Evolutionary conservation across 495 filamentous ascomycete species (phyloP).

Genomic region (Neurospora sp.): DNA sequence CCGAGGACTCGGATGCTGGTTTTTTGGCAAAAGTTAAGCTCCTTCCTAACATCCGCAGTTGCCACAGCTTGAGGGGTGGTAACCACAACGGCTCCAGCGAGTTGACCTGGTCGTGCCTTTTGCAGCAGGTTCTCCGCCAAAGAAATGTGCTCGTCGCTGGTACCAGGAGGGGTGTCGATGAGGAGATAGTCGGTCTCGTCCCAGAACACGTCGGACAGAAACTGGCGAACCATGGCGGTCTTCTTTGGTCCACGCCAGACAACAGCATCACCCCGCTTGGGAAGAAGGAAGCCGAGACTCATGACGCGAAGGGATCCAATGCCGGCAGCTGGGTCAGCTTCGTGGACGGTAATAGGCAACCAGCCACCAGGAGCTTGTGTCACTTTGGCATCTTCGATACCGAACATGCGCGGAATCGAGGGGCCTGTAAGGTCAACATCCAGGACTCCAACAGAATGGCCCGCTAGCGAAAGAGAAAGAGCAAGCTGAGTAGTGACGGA

Average conservation of each 20-base stretch:
- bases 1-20: conserved; percentile 73
- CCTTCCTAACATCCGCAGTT: conserved; percentile 88
- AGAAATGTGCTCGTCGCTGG: conserved; percentile 94
- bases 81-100: conserved; percentile 79
- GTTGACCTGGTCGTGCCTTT: conserved; percentile 48
- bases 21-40: conserved; percentile 91
- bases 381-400: conserved; percentile 79
- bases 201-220: conserved; percentile 89
- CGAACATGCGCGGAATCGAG: conserved; percentile 89
- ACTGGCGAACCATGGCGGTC: conserved; percentile 97
- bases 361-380: conserved; percentile 82
- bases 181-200: conserved; percentile 77
- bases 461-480: conserved; percentile 73
- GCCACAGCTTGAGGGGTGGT: conserved; percentile 94
- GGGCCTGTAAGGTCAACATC: conserved; percentile 95
- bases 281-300: conserved; percentile 86
- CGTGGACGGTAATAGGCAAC: conserved; percentile 77
- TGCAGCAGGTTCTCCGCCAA: conserved; percentile 75
- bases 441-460: conserved; percentile 83
- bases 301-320: conserved; percentile 73
- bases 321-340: conserved; percentile 33
- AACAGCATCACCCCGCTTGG: conserved; percentile 74
- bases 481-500: conserved; percentile 93
- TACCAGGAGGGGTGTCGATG: conserved; percentile 93
- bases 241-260: conserved; percentile 98